Evolutionary conservation across 352 stramenopile genomes (phyloP), one percentile per base, ranked within the genome.

Genomic region (Globisporangium nodosum): DNA sequence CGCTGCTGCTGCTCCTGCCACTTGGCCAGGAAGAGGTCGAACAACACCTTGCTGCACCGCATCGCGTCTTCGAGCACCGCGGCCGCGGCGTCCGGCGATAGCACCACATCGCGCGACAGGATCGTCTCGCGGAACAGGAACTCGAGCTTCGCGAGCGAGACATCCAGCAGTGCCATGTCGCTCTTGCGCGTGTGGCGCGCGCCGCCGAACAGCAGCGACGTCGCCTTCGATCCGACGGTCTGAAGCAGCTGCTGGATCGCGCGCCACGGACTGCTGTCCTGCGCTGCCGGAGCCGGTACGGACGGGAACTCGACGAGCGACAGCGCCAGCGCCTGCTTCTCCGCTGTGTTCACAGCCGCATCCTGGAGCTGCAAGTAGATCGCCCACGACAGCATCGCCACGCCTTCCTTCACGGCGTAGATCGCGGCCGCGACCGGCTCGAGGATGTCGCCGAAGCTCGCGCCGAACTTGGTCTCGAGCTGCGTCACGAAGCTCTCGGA

Each of bases 321-420:
- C 0, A 91, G 65, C 27, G 72, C 66, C 39, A 91, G 61, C 0
- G 65, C 56, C 5, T 66, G 61, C 59, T 92, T 92, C 30, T 78
- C 66, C 18, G 73, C 54, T 13, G 73, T 57, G 27, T 77, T 65
- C 5, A 89, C 63, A 9, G 62, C 81, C 1, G 43, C 45, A 24
- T 88, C 65, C 57, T 88, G 74, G 5, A 90, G 60, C 9, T 79
- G 56, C n/a, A 80, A 60, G 52, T 78, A 75, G 24, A 90, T 68
- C 8, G 81, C 75, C 73, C 76, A 88, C 15, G 71, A 69, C 0
- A 96, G 58, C 54, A 96, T 67, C 5, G 81, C 73, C 27, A 97
- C 49, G 18, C 90, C 90, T 60, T 97, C 88, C 60, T 97, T 96
- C 18, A 96, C 76, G 8, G 83, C 76, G 43, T 82, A 87, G 31